Evolutionary conservation across 23 red algal genomes (phyloP), one percentile per base, ranked within the genome.

Genomic region (Chondrus crispus): DNA sequence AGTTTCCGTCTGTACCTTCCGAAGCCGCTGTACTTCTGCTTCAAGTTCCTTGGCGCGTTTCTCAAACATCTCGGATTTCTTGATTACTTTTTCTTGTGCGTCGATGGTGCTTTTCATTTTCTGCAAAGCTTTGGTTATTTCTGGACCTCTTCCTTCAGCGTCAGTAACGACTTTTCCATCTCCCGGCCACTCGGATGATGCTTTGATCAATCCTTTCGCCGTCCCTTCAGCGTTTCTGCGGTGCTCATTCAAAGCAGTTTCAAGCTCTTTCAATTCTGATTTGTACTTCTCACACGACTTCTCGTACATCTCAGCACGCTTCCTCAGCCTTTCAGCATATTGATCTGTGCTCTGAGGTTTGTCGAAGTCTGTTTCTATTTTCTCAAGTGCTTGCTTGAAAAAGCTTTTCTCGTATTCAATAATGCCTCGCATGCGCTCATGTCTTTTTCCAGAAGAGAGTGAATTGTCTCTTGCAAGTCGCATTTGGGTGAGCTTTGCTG

Each of bases 81-180:
- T 62, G 63, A 30, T 68, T 37, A 70, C 51, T 33, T 38, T 70
- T 14, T 22, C 51, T 18, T 4, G 55, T n/a, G 10, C 24, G 13
- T 26, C 51, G 26, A 16, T 37, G 18, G 13, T n/a, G 7, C 3
- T 45, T 32, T 46, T 58, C 51, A 54, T 49, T 54, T 20, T 86
- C 82, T 29, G 22, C 22, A 3, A 62, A 86, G 45, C 28, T 20
- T 49, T 4, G 60, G 28, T 29, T 5, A 33, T 62, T 68, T 62
- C 29, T 68, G 58, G 19, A 86, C 46, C 45, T 86, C 57, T 19
- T 71, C 82, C 28, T 71, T 55, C 22, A 86, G 9, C 52, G 52
- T 16, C 40, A 38, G 28, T 30, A 68, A 46, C 26, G n/a, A n/a
- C n/a, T n/a, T n/a, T n/a, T n/a, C n/a, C n/a, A n/a, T n/a, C n/a